These are phyloP conservation scores for Musa itinerans DNA, from an alignment of 176 grass and related monocot genomes.

Conservation along the genomic window DNA sequence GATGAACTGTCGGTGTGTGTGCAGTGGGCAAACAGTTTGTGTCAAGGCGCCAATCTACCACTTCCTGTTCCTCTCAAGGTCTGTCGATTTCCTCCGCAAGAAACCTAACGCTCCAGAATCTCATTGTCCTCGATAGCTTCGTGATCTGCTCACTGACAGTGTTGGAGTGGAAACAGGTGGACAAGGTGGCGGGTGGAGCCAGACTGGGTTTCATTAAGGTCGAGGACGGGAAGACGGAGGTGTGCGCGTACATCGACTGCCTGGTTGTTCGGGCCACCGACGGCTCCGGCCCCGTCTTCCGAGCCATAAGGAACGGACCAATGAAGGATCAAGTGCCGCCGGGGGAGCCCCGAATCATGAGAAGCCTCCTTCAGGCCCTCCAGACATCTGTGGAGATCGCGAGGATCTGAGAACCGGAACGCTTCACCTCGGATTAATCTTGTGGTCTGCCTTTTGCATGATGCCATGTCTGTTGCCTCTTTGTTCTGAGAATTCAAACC, in stretches of 20 bases:
- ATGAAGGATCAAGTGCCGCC: slow-evolving; percentile 58
- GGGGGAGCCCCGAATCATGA: slow-evolving; percentile 80
- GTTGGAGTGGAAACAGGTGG: slow-evolving; percentile 41
- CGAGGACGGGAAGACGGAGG: slow-evolving; percentile 40
- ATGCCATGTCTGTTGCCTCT: no score
- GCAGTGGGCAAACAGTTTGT: slow-evolving; percentile 93
- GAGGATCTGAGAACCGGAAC: slow-evolving; percentile 18
- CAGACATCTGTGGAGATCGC: slow-evolving; percentile 62
- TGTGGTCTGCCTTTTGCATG: no score
- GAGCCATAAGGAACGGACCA: slow-evolving; percentile 57
- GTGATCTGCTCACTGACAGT: not conserved
- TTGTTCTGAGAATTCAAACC: no score
- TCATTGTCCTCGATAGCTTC: not conserved
- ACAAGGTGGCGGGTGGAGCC: slow-evolving; percentile 61
- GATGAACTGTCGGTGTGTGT: not conserved
- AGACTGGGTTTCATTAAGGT: slow-evolving; percentile 59
- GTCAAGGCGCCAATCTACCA: slow-evolving; percentile 84
- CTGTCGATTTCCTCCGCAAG: not conserved
- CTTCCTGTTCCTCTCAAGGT: slow-evolving; percentile 90
- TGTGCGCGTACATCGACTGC: slow-evolving; percentile 81
- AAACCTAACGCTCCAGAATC: not conserved
- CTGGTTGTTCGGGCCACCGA: slow-evolving; percentile 44
- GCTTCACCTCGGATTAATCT: not conserved
- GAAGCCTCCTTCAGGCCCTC: slow-evolving; percentile 75
- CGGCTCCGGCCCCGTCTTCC: slow-evolving; percentile 47